Conservation (phyloP, 768 basidiomycete genomes). For the Suillus variegatus region DNA sequence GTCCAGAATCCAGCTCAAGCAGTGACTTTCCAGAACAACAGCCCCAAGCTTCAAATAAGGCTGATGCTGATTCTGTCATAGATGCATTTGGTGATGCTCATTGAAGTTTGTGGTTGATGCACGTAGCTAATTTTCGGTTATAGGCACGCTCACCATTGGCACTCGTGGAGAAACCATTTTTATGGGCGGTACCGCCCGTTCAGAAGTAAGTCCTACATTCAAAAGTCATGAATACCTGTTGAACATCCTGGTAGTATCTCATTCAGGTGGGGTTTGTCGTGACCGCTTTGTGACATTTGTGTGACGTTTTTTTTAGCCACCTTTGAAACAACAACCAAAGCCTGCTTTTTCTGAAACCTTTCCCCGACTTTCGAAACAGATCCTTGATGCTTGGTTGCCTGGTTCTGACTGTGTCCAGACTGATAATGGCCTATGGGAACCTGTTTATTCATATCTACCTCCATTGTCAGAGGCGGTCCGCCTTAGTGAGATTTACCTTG, state of each 20-base stretch:
- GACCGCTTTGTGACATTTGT: neutral
- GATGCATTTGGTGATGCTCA: constrained; percentile 47
- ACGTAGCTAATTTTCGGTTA: neutral
- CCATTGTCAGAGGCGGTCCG: constrained; percentile 57
- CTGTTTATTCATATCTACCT: constrained; percentile 54
- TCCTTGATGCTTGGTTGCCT: constrained; percentile 39
- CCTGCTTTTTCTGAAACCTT: constrained; percentile 18
- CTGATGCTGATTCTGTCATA: constrained; percentile 45
- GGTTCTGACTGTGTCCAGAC: constrained; percentile 33
- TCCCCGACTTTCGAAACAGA: constrained; percentile 42
- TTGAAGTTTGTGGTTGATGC: neutral
- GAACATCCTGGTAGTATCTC: constrained; percentile 45
- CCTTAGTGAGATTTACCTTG: constrained; percentile 66
- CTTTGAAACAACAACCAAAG: constrained; percentile 18
- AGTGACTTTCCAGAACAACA: constrained; percentile 11
- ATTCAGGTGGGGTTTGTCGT: constrained; percentile 43
- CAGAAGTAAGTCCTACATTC: constrained; percentile 51
- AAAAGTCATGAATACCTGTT: neutral
- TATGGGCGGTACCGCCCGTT: constrained; percentile 65
- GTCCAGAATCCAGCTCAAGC: constrained; percentile 20
- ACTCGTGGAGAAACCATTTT: constrained; percentile 54
- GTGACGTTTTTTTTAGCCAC: constrained; percentile 22
- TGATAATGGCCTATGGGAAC: constrained; percentile 38
- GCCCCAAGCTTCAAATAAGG: constrained; percentile 11
- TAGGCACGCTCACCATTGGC: constrained; percentile 62